Base-by-base conservation (phyloP, 192 early-diverging fungal species). In the Entomortierella parvispora region DNA sequence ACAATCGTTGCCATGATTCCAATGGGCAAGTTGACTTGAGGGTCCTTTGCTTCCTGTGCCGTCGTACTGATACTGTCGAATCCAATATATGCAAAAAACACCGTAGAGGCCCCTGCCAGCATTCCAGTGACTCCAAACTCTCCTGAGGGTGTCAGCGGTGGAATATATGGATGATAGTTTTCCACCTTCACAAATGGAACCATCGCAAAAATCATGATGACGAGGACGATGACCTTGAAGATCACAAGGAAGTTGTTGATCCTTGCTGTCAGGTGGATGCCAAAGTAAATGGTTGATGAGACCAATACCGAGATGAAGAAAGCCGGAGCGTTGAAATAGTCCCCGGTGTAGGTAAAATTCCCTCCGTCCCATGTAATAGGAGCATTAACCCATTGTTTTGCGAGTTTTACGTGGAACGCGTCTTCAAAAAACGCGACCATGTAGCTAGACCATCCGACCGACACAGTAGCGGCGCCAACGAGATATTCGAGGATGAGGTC, bases 11-110 rank as follows among this genome's bases (percentile, higher is more conserved):
- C 81, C 64, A 94, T 87, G 65, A 97, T 96, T 18, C 93, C 95
- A 65, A 96, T 91, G n/a, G 95, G 94, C 25, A 97, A 62, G 68
- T 97, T 93, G 14, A 86, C 80, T 56, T 92, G 88, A 26, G 95
- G 94, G 37, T 93, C 85, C 48, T 84, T 86, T 18, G 92, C 83
- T 66, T 97, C 95, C 71, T 93, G 91, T 7, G 95, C 90, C 11
- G 90, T 90, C 3, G 95, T 97, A 7, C 93, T 89, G 32, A 96
- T 91, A 0, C 92, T 87, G 77, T 97, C 95, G 77, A 96, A 96
- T 18, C 95, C 94, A 75, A 95, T 93, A 60, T 94, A 76, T 23
- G 90, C 84, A 53, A 86, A 88, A 74, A 96, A 95, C n/a, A 97
- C 94, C 1, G 85, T 84, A 46, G 90, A 87, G 14, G 95, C 88